Evolutionary conservation across 345 rosid species (phyloP).

Genomic region (Luvunga scandens): DNA sequence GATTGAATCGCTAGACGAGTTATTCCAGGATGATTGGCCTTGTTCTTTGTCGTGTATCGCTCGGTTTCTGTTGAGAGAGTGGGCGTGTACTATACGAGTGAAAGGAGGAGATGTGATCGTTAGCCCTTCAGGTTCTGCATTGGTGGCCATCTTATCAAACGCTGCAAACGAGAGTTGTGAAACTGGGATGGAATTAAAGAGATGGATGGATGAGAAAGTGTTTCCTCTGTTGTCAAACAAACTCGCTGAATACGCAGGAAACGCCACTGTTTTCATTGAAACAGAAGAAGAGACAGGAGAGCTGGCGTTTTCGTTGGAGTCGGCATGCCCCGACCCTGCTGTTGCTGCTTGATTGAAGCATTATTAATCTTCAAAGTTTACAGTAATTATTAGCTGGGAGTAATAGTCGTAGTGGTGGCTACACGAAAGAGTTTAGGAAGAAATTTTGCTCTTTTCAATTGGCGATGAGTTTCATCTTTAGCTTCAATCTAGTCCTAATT

Average conservation of each 20-base stretch:
- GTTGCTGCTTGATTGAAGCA: background rate
- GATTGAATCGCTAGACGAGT: background rate
- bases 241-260: background rate
- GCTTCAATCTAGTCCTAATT: no score
- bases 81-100: background rate
- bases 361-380: no score
- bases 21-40: background rate
- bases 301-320: background rate
- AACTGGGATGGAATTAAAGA: background rate
- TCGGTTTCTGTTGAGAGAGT: slow-evolving; percentile 5
- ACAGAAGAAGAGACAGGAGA: background rate
- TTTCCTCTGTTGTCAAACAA: background rate
- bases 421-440: no score
- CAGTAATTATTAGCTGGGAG: no score
- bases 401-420: no score
- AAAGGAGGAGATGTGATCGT: background rate
- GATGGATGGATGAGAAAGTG: background rate
- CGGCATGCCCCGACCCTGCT: background rate
- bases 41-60: background rate
- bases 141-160: background rate
- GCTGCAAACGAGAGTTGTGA: background rate
- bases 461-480: no score
- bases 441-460: no score
- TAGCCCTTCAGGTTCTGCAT: background rate
- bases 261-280: background rate